phyloP scores from a whole-genome alignment of 1,284 basidiomycete genomes.

The Tilletiopsis washingtonensis region DNA sequence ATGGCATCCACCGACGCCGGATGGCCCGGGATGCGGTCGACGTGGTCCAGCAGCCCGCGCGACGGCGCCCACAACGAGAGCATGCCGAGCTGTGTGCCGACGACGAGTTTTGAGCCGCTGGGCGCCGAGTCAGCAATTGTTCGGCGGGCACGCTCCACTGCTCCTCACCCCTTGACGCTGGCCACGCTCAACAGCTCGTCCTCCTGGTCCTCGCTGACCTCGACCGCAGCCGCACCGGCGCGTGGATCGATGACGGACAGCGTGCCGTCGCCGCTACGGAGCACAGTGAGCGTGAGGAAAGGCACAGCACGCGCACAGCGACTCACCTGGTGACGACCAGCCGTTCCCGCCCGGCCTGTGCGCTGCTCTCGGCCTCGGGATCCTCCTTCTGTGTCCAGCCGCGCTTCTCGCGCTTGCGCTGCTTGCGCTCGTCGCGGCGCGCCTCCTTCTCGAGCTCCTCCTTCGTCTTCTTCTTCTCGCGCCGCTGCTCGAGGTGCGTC shows the following conservation, averaged over 20 bases:
- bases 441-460: constrained; percentile 8
- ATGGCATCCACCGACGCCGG: constrained; percentile 60
- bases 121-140: neutral
- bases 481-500: constrained; percentile 17
- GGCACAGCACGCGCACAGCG: neutral
- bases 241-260: constrained; percentile 71
- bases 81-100: constrained; percentile 86
- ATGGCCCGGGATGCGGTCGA: constrained; percentile 83
- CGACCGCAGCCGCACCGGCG: constrained; percentile 55
- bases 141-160: neutral
- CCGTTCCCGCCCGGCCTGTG: constrained; percentile 10
- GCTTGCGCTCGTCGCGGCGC: constrained; percentile 14
- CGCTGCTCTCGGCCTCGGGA: neutral
- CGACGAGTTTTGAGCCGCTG: constrained; percentile 69
- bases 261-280: constrained; percentile 73
- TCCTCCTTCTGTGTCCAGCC: constrained; percentile 1
- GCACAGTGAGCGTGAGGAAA: neutral
- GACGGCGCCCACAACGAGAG: constrained; percentile 79
- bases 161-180: constrained; percentile 65
- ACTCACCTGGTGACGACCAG: constrained; percentile 29
- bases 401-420: constrained; percentile 9
- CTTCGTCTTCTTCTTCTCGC: constrained; percentile 5
- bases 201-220: constrained; percentile 84
- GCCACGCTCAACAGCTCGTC: constrained; percentile 82
- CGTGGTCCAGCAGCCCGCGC: constrained; percentile 82